Evolutionary conservation across 176 grass and related monocot species (phyloP), one percentile per base, ranked within the genome.

Genomic region (Zizania latifolia): DNA sequence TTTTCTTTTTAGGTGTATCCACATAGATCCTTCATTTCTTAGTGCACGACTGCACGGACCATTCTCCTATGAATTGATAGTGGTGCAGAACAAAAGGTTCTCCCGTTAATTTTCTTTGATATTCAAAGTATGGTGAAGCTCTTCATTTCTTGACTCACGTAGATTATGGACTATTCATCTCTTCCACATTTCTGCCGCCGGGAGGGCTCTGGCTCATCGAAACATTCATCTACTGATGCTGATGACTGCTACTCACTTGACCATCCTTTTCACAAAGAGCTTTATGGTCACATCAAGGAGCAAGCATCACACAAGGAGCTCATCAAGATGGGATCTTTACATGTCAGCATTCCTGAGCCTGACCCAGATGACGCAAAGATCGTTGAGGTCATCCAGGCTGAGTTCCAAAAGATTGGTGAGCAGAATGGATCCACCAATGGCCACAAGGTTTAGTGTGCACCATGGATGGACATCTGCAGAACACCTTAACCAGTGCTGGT

Each of bases 181-280:
- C 88, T 98, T 48, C 91, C 91, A 66, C 88, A 98, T 86, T 98
- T 98, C 86, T 98, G 94, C 70, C 86, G 74, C 69, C 83, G 81
- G 15, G 86, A 89, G 65, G 84, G 88, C 11, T 89, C 85, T 14
- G 71, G 84, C 35, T 92, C 94, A 35, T 80, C 87, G 22, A 82
- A 77, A 46, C 83, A 83, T 35, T 78, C 67, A 10, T 84, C 90
- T 41, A 60, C 79, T 15, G 71, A 80, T 5, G 57, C 12, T 9
- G 81, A 57, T 35, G 60, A 88, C 29, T 94, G 86, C 79, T 92
- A 84, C 78, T 89, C 91, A 75, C 38, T 70, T 4, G 88, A 94
- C 62, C 94, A 98, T 53, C 86, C 91, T 16, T 98, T 98, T 68
- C 91, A 98, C 81, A 90, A 98, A 76, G 85, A 94, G 37, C 81